Evolutionary conservation across 2,329 filamentous ascomycete species (phyloP).

Genomic region (Aureobasidium subglaciale): DNA sequence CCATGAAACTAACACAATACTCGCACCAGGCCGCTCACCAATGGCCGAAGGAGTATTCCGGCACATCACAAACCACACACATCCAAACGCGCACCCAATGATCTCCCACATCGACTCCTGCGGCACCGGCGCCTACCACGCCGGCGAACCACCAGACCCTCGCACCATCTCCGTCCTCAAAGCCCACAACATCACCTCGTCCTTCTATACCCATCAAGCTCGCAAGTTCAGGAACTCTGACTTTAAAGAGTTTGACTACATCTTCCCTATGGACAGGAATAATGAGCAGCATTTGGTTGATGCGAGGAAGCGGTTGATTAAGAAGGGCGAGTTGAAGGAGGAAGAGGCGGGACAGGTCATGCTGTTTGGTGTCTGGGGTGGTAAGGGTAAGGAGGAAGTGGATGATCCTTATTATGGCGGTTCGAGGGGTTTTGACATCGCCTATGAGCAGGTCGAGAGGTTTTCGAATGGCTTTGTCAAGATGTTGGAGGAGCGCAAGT

Average conservation of each 20-base stretch:
- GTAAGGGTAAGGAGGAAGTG: conserved; percentile 58
- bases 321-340: conserved; percentile 29
- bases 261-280: conserved; percentile 86
- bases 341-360: conserved; percentile 37
- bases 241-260: conserved; percentile 81
- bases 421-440: conserved; percentile 68
- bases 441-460: conserved; percentile 74
- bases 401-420: conserved; percentile 92
- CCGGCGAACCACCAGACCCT: conserved; percentile 66
- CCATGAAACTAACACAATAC: not conserved
- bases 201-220: conserved; percentile 62
- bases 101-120: conserved; percentile 75
- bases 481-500: conserved; percentile 41
- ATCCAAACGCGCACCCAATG: conserved; percentile 37
- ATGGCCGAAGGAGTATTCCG: conserved; percentile 96
- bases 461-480: conserved; percentile 72
- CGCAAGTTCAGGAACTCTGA: conserved; percentile 65
- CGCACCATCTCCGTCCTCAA: conserved; percentile 75
- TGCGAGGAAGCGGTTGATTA: conserved; percentile 47
- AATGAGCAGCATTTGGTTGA: conserved; percentile 68
- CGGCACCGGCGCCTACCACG: conserved; percentile 84
- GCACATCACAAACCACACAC: conserved; percentile 54
- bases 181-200: conserved; percentile 62
- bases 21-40: conserved; percentile 53
- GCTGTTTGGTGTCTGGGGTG: conserved; percentile 79